These are phyloP conservation scores for Fulvia fulva DNA, from an alignment of 2,329 filamentous ascomycete species.

Conservation along the genomic window DNA sequence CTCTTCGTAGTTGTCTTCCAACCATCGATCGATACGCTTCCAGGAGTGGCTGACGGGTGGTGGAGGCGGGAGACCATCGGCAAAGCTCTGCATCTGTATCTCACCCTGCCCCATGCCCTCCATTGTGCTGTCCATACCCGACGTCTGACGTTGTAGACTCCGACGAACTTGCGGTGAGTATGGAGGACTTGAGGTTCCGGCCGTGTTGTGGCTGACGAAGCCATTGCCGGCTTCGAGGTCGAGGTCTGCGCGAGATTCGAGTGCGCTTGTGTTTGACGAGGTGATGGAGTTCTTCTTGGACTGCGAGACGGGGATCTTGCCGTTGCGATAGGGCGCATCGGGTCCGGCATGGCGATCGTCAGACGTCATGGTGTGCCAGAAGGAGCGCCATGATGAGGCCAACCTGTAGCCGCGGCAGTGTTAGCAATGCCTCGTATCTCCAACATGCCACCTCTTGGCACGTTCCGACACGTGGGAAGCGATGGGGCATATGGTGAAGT, in stretches of 20 bases:
- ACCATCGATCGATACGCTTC: conserved; percentile 90
- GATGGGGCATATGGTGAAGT: neutral
- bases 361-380: conserved; percentile 84
- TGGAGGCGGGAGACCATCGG: conserved; percentile 82
- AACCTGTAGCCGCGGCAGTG: conserved; percentile 36
- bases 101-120: conserved; percentile 72
- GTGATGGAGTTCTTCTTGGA: conserved; percentile 78
- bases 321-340: conserved; percentile 89
- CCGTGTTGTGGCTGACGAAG: conserved; percentile 56
- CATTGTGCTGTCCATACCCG: conserved; percentile 47
- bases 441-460: too few relatives aligned
- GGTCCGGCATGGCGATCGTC: conserved; percentile 81
- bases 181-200: conserved; percentile 62
- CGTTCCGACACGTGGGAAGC: neutral
- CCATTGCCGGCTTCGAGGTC: conserved; percentile 57
- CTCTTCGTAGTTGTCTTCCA: conserved; percentile 92
- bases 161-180: conserved; percentile 83
- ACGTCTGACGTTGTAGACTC: conserved; percentile 55
- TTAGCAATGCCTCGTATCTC: conserved; percentile 4
- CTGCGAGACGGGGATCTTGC: conserved; percentile 79
- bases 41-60: conserved; percentile 87
- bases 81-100: conserved; percentile 95
- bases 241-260: conserved; percentile 83
- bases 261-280: conserved; percentile 70
- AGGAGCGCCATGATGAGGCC: conserved; percentile 72